These are phyloP conservation scores for Physcia stellaris DNA, from an alignment of 495 filamentous ascomycete genomes.

Conservation along the genomic window DNA sequence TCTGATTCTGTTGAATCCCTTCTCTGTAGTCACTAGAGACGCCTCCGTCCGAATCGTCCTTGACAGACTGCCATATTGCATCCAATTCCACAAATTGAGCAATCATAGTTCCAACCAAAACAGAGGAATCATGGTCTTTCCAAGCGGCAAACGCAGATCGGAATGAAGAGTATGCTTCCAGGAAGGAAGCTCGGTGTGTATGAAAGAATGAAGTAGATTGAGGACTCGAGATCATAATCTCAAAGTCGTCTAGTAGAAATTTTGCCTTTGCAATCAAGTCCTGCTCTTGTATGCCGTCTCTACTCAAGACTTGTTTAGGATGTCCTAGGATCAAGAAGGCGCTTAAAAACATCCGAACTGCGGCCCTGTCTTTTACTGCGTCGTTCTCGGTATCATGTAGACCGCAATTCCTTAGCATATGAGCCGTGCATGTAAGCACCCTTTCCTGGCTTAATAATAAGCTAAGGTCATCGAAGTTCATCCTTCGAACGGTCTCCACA, in stretches of 20 bases:
- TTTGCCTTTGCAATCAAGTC: constrained; percentile 80
- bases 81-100: constrained; percentile 92
- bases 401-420: constrained; percentile 62
- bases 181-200: constrained; percentile 44
- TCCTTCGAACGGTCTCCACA: constrained; percentile 57
- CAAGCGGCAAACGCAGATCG: constrained; percentile 87
- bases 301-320: constrained; percentile 78
- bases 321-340: constrained; percentile 89
- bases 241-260: constrained; percentile 71
- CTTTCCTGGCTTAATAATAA: constrained; percentile 60
- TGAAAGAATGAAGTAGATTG: constrained; percentile 45
- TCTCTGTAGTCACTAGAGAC: constrained; percentile 83
- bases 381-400: constrained; percentile 57
- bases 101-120: constrained; percentile 87
- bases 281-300: constrained; percentile 73
- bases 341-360: constrained; percentile 80
- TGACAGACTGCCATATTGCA: constrained; percentile 92
- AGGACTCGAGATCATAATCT: constrained; percentile 52
- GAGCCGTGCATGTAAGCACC: constrained; percentile 55
- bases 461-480: constrained; percentile 71
- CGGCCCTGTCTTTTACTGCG: constrained; percentile 59
- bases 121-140: constrained; percentile 84
- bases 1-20: constrained; percentile 87
- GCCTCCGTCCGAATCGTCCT: constrained; percentile 70
- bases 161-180: constrained; percentile 65